Percentiles rank a stretch among this genome's conserved stretches.
Conservation (phyloP, 768 basidiomycete genomes). For the Tricholoma sp. region DNA sequence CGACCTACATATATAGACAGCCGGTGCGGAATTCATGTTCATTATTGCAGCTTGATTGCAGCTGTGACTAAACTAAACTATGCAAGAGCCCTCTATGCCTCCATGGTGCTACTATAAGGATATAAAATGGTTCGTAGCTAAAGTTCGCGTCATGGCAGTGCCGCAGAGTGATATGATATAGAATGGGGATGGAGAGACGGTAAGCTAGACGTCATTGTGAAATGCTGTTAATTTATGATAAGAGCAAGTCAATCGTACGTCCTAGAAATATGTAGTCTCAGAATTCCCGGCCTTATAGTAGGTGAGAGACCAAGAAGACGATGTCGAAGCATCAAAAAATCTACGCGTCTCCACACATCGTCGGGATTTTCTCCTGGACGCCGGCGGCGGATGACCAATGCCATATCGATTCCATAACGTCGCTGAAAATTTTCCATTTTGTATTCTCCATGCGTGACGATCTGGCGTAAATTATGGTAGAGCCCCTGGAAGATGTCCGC, state of each 20-base stretch:
- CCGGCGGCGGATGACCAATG: constrained; percentile 25
- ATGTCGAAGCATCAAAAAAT: constrained; percentile 35
- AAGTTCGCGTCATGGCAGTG: no score
- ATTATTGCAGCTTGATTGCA: no score
- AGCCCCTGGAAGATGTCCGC: constrained; percentile 39
- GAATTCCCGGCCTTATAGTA: constrained; percentile 18
- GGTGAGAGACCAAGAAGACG: constrained; percentile 34
- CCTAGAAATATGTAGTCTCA: constrained; percentile 15
- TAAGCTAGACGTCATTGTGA: no score
- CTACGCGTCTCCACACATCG: constrained; percentile 40
- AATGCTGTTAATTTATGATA: no score
- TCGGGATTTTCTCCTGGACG: constrained; percentile 27
- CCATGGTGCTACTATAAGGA: no score
- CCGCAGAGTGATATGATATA: no score
- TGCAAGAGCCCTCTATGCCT: no score
- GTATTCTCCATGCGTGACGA: constrained; percentile 31
- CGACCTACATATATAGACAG: no score
- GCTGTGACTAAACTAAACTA: no score
- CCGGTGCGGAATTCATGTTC: no score
- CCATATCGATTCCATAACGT: constrained; percentile 19
- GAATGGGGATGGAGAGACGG: no score
- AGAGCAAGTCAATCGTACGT: not conserved
- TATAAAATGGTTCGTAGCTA: no score
- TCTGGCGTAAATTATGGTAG: constrained; percentile 32
- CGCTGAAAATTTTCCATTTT: constrained; percentile 16